Base-by-base conservation (phyloP, 306 rosid species). In the Quercus bicolor region DNA sequence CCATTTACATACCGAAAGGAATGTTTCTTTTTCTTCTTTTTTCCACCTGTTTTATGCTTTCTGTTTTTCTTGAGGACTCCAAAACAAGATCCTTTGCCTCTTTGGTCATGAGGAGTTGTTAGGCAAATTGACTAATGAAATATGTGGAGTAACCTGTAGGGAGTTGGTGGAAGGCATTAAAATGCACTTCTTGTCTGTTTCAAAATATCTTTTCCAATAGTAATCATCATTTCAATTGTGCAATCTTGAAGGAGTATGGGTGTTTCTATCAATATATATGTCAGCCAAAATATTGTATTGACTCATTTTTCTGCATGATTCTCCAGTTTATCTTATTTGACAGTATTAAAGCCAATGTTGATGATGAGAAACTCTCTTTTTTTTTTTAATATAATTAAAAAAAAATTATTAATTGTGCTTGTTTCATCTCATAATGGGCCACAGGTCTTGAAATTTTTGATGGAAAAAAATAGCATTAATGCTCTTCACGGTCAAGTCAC, bases 401-500 rank as follows among this genome's bases (percentile, higher is more conserved):
- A 40, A 40, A 2, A 2, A 54, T 0, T 3, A 3, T 54, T 56
- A 18, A 52, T 31, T 19, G 71, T 59, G 82, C 28, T 74, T 82
- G 57, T 12, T 59, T 66, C 78, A 45, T 85, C 80, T 79, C 77
- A 56, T 81, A 82, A 48, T 74, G 75, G 56, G 31, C 70, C 70
- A 24, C 69, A 95, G 99, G 99, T 95, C 75, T 85, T 95, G 87
- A 95, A 95, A 73, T 95, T 90, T 82, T 85, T 95, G 83, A 93
- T 95, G 99, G 99, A 95, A 82, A 89, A 84, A 85, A 93, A 90
- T 79, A 88, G 89, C 9, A 81, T 84, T 82, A 89, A 85, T 85
- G 89, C 92, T 61, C 98, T 95, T 85, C 94, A 93, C 74, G 99
- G 99, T 74, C 99, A 95, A 77, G 99, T 95, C 79, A 91, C 92